Percentiles rank a stretch among this genome's conserved stretches.
Evolutionary conservation across 176 grass and related monocot genomes (phyloP).

Genomic region (maize (Zea mays)): Zm-B73-REFERENCE-NAM-5.0 NC_050100.1:192707001-192707500

Average conservation of each 20-base stretch:
- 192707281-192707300: constrained; percentile 86
- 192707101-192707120: constrained; percentile 50
- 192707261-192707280: constrained; percentile 90
- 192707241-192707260: constrained; percentile 99
- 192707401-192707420: constrained; percentile 40
- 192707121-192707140: constrained; percentile 48
- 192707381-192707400: constrained; percentile 44
- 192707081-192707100: constrained; percentile 44
- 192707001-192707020: constrained; percentile 20
- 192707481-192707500: constrained; percentile 46
- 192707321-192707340: constrained; percentile 96
- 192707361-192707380: constrained; percentile 56
- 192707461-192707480: constrained; percentile 53
- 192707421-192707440: constrained; percentile 75
- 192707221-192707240: constrained; percentile 90
- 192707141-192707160: constrained; percentile 48
- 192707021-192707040: background rate
- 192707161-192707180: constrained; percentile 80
- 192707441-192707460: constrained; percentile 70
- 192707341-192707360: constrained; percentile 78
- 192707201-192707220: constrained; percentile 87
- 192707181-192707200: constrained; percentile 95
- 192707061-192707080: constrained; percentile 38
- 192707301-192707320: constrained; percentile 99
- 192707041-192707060: constrained; percentile 32